Evolutionary conservation across 108 stramenopile species (phyloP), one percentile per base, ranked within the genome.

Genomic region (Heterococcus sp.): DNA sequence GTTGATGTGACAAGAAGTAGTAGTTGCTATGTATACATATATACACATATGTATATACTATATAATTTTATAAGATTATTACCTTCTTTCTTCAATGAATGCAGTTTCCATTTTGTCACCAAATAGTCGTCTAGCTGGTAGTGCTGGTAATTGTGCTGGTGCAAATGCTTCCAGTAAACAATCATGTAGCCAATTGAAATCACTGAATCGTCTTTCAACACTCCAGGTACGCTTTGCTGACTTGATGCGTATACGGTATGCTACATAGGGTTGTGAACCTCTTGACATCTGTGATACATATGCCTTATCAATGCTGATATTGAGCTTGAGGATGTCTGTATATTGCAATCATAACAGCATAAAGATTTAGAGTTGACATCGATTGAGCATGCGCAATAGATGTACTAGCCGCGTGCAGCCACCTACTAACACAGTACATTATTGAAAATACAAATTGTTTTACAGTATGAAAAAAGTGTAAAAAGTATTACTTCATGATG

Each of bases 131-230:
- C 79, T 37, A 27, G 79, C 36, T 32, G 72, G 71, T 21, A 80
- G 35, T 2, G 66, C 69, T n/a, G 79, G 79, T n/a, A 73, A 72
- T 34, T 80, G 66, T 8, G 4, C 37, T n/a, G 72, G 38, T 4
- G 65, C 36, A 37, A 30, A 26, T 11, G 1, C 2, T 38, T 35
- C 3, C 8, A 14, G 30, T 32, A 77, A 5, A 71, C 21, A 0
- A 72, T 73, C 80, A 37, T 82, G 72, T 32, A 82, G 66, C 73
- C 72, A 82, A 32, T 68, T 68, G 64, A 82, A 82, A 66, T 82
- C 80, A 40, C 80, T 73, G 80, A 73, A 82, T 1, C 80, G 80
- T 68, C 80, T 37, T 72, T 82, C 80, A 29, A 82, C 72, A 38
- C 36, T n/a, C 80, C 80, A 82, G 37, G 37, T 33, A 38, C 80